phyloP scores from a whole-genome alignment of 1,284 basidiomycete genomes.

The Fomitopsis palustris region DNA sequence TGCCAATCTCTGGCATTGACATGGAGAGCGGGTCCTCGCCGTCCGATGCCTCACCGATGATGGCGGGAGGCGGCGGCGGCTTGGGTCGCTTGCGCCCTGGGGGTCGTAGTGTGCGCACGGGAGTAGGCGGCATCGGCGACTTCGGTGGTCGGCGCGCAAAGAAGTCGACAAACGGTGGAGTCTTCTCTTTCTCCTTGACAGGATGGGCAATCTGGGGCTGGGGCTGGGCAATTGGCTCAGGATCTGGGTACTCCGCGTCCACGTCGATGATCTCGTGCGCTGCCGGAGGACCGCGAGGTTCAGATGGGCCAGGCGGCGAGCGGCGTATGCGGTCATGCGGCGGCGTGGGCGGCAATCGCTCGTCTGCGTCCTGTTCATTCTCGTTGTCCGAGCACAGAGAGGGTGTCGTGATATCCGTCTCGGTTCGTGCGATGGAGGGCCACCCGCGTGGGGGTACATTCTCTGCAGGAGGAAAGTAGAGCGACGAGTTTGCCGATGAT shows the following conservation, averaged over 20 bases:
- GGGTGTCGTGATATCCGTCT: constrained; percentile 44
- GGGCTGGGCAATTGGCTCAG: constrained; percentile 6
- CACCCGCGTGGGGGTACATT: constrained; percentile 15
- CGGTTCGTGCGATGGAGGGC: constrained; percentile 23
- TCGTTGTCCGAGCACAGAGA: constrained; percentile 65
- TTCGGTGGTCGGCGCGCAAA: constrained; percentile 57
- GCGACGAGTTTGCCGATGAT: constrained; percentile 4
- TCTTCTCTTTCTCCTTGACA: constrained; percentile 3
- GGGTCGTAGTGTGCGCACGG: constrained; percentile 52
- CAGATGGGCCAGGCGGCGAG: background rate
- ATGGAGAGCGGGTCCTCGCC: constrained; percentile 21
- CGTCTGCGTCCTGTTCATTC: constrained; percentile 37
- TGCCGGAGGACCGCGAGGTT: background rate
- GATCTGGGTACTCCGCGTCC: constrained; percentile 11
- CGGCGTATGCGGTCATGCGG: constrained; percentile 1
- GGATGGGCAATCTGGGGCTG: background rate
- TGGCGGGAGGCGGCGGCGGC: background rate
- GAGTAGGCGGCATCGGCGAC: constrained; percentile 55
- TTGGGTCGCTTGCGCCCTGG: constrained; percentile 37
- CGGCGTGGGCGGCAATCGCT: constrained; percentile 8
- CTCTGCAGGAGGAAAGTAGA: constrained; percentile 10
- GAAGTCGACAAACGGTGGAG: constrained; percentile 23
- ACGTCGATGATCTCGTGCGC: constrained; percentile 19
- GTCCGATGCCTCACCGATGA: constrained; percentile 8
- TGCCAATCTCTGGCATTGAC: background rate